A percentile compares a stretch with the other conserved stretches of the same genome.
These are phyloP conservation scores for Dictyostelium firmibasis DNA, from an alignment of 78 protist genomes.

Conservation along the genomic window DNA sequence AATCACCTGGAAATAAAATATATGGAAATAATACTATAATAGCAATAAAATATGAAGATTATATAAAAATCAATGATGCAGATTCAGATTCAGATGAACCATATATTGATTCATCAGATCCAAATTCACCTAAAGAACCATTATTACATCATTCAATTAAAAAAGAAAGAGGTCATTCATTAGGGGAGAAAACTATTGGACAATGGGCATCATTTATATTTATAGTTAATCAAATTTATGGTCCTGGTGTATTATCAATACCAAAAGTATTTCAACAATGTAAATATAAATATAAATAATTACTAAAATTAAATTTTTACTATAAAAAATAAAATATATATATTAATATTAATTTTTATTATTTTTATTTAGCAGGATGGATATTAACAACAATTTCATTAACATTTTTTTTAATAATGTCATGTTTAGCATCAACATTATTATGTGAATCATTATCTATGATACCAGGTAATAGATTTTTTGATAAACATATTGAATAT, in stretches of 20 bases:
- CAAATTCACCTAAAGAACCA: background rate
- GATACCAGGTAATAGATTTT: conserved; percentile 52
- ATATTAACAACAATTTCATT: conserved; percentile 42
- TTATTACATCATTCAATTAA: background rate
- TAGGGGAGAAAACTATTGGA: conserved; percentile 53
- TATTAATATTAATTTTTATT: background rate
- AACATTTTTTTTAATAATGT: conserved; percentile 33
- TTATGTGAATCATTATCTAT: conserved; percentile 53
- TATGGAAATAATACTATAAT: background rate
- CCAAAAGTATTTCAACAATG: conserved; percentile 62
- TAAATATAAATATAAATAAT: background rate
- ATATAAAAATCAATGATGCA: background rate
- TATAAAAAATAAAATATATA: background rate
- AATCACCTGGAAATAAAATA: background rate
- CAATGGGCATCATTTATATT: conserved; percentile 49
- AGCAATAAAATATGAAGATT: background rate
- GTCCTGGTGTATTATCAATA: conserved; percentile 67
- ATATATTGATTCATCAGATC: background rate
- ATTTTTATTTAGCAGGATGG: conserved; percentile 16
- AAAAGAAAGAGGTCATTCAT: conserved; percentile 28
- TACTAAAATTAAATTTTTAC: too few relatives aligned
- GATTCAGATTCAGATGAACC: background rate
- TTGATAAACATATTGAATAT: conserved; percentile 61
- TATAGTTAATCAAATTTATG: conserved; percentile 64
- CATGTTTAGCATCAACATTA: conserved; percentile 61